These are phyloP conservation scores for Aspergillus thermomutatus DNA, from an alignment of 2,329 filamentous ascomycete genomes.

Conservation along the genomic window DNA sequence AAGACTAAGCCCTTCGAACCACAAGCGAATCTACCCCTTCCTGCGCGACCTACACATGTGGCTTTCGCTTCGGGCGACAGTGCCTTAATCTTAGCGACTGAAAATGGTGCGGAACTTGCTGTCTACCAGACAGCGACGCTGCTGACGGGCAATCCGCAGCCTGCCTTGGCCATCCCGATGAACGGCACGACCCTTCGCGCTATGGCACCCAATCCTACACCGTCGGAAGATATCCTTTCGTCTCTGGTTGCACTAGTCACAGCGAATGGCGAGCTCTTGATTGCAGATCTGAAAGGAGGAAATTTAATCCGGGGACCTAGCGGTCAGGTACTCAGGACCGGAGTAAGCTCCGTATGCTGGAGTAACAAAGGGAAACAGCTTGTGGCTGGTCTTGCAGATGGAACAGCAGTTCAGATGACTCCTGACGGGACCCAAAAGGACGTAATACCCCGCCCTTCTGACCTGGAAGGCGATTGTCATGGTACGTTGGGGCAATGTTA, in stretches of 20 bases:
- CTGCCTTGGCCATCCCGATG: conserved; percentile 73
- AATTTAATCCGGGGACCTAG: conserved; percentile 56
- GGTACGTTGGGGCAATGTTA: conserved; percentile 49
- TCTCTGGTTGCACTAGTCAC: conserved; percentile 79
- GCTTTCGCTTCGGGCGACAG: conserved; percentile 88
- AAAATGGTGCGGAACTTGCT: conserved; percentile 74
- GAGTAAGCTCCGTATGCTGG: conserved; percentile 84
- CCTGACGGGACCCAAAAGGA: conserved; percentile 74
- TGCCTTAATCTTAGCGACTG: conserved; percentile 77
- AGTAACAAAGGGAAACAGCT: conserved; percentile 91
- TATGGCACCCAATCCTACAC: conserved; percentile 75
- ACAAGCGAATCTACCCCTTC: conserved; percentile 68
- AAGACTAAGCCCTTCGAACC: conserved; percentile 70
- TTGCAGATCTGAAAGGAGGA: conserved; percentile 73
- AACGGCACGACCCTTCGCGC: conserved; percentile 70
- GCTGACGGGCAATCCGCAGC: conserved; percentile 61
- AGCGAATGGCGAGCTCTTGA: conserved; percentile 72
- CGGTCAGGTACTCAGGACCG: conserved; percentile 65
- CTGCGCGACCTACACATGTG: conserved; percentile 78
- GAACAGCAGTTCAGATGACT: conserved; percentile 77
- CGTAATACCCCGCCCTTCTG: conserved; percentile 72
- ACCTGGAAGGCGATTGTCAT: conserved; percentile 61
- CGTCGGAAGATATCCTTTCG: conserved; percentile 49
- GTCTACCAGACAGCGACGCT: conserved; percentile 75
- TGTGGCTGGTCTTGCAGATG: conserved; percentile 78